A percentile compares a stretch with the other conserved stretches of the same genome.
Evolutionary conservation across 345 rosid species (phyloP).

Genomic region (Pistacia integerrima): DNA sequence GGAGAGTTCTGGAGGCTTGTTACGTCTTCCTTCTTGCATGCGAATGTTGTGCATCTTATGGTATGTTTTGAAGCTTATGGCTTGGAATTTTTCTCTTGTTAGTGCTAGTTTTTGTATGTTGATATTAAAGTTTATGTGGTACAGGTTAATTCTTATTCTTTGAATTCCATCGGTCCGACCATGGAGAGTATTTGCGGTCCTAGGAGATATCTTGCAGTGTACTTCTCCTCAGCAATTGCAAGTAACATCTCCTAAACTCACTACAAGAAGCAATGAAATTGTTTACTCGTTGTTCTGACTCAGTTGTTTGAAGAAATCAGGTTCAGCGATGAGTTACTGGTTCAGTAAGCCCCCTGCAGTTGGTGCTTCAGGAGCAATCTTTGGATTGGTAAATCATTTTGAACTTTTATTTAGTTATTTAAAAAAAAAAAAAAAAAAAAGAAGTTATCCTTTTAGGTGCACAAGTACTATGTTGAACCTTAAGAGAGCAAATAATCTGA

Average conservation of each 20-base stretch:
- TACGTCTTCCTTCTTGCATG: constrained; percentile 81
- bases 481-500: background rate
- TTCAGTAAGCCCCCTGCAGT: constrained; percentile 73
- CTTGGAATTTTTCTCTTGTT: constrained; percentile 5
- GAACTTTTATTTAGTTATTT: background rate
- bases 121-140: constrained; percentile 24
- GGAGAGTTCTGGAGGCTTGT: constrained; percentile 94
- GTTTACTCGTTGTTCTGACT: constrained; percentile 34
- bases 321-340: constrained; percentile 77
- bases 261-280: constrained; percentile 17
- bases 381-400: constrained; percentile 69
- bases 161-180: constrained; percentile 86
- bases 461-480: background rate
- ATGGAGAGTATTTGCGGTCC: constrained; percentile 74
- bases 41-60: constrained; percentile 81
- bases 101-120: constrained; percentile 2
- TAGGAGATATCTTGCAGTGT: constrained; percentile 74
- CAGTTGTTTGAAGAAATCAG: constrained; percentile 47
- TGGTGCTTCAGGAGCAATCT: constrained; percentile 94
- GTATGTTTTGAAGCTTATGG: constrained; percentile 42
- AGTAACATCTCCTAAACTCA: constrained; percentile 52
- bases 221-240: constrained; percentile 65
- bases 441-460: background rate
- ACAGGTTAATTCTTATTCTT: constrained; percentile 88
- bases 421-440: too few species aligned